phyloP scores from a whole-genome alignment of 2,329 filamentous ascomycete species.

The Trichoderma harzianum region DNA sequence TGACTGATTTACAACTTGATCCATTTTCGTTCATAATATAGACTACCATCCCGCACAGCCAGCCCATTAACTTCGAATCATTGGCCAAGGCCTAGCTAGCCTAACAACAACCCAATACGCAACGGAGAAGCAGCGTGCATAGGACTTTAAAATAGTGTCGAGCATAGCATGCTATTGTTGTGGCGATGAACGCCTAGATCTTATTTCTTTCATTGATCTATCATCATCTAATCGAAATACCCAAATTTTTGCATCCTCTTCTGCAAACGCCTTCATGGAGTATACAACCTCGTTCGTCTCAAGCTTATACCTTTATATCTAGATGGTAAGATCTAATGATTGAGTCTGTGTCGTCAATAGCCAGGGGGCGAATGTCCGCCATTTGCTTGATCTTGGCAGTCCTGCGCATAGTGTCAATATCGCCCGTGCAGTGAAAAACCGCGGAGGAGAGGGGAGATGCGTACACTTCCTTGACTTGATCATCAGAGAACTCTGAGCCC shows the following conservation, averaged over 20 bases:
- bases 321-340: not conserved
- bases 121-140: too few relatives aligned
- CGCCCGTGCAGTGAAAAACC: not conserved
- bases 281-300: not conserved
- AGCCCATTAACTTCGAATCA: too few relatives aligned
- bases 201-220: not conserved
- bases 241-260: not conserved
- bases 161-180: too few relatives aligned
- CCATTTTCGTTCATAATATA: too few relatives aligned
- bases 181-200: not conserved
- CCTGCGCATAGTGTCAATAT: not conserved
- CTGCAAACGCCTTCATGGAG: not conserved
- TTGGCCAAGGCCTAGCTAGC: too few relatives aligned
- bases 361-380: slow-evolving; percentile 79
- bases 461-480: slow-evolving; percentile 32
- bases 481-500: slow-evolving; percentile 43
- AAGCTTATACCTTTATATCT: not conserved
- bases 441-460: not conserved
- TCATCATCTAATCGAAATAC: not conserved
- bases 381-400: slow-evolving; percentile 78
- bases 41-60: too few relatives aligned
- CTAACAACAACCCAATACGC: too few relatives aligned
- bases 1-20: too few relatives aligned
- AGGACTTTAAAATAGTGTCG: too few relatives aligned
- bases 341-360: slow-evolving; percentile 78